phyloP scores from a whole-genome alignment of 1,139 yeast genomes.

The Meyerozyma guilliermondii region DNA sequence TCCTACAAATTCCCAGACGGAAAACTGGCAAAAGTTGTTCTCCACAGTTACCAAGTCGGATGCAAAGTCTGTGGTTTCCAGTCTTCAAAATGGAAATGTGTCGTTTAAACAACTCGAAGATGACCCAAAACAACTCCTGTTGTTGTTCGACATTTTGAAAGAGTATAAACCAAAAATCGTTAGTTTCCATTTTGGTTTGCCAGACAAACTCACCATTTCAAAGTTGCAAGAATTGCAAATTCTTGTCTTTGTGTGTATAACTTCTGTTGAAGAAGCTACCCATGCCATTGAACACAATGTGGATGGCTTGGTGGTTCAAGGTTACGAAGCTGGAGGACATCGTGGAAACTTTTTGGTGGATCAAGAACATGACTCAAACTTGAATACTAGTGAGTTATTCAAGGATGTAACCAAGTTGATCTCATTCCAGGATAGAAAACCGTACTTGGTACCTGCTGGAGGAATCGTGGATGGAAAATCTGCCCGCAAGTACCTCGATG shows the following conservation, averaged over 20 bases:
- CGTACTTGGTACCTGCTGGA: conserved; percentile 42
- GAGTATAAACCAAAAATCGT: conserved; percentile 27
- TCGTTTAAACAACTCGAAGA: conserved; percentile 32
- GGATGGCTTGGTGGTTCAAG: conserved; percentile 44
- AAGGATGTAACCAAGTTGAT: conserved; percentile 13
- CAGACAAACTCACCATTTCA: conserved; percentile 31
- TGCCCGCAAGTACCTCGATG: conserved; percentile 19
- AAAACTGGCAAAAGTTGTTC: conserved; percentile 23
- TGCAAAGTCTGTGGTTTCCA: conserved; percentile 8
- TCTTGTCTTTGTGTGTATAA: conserved; percentile 45
- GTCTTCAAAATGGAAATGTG: conserved; percentile 22
- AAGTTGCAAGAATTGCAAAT: conserved; percentile 42
- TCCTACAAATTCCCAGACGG: conserved; percentile 15
- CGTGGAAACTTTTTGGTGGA: conserved; percentile 37
- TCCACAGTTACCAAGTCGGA: conserved; percentile 5
- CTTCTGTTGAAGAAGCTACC: conserved; percentile 35
- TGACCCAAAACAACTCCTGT: conserved; percentile 6
- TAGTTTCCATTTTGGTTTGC: conserved; percentile 49
- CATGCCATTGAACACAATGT: conserved; percentile 18
- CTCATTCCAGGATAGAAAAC: conserved; percentile 10
- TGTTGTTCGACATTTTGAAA: conserved; percentile 11
- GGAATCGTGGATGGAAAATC: conserved; percentile 32
- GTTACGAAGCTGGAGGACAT: conserved; percentile 55
- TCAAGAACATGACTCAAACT: conserved; percentile 24
- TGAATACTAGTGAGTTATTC: conserved; percentile 31